A percentile compares a stretch with the other conserved stretches of the same genome.
Conservation (phyloP, 371 early-diverging fungal genomes). For the Mucor racemosus region DNA sequence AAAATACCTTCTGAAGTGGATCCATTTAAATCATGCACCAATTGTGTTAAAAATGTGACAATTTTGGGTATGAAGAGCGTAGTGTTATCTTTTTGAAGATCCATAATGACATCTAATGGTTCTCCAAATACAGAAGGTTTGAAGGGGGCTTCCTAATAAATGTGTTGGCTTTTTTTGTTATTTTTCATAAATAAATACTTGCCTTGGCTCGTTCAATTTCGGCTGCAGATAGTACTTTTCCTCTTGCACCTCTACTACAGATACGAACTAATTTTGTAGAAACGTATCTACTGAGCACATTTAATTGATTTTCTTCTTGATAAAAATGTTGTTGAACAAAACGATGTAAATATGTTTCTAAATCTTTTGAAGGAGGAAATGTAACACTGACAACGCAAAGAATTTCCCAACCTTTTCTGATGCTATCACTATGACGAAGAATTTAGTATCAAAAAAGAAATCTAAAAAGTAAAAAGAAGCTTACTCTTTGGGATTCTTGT, state of each 20-base stretch:
- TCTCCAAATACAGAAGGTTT: slow-evolving; percentile 92
- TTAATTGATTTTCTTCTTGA: slow-evolving; percentile 48
- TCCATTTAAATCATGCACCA: slow-evolving; percentile 80
- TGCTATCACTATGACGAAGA: slow-evolving; percentile 56
- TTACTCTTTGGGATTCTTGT: slow-evolving; percentile 79
- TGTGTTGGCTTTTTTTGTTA: neutral
- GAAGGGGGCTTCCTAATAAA: slow-evolving; percentile 76
- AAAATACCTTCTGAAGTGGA: slow-evolving; percentile 91
- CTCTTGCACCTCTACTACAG: slow-evolving; percentile 82
- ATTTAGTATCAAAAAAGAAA: neutral
- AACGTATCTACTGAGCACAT: slow-evolving; percentile 64
- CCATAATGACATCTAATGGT: slow-evolving; percentile 85
- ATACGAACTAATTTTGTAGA: slow-evolving; percentile 68
- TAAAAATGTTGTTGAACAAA: slow-evolving; percentile 76
- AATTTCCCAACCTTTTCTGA: slow-evolving; percentile 87
- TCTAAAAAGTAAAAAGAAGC: neutral
- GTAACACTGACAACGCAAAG: slow-evolving; percentile 78
- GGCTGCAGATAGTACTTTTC: slow-evolving; percentile 71
- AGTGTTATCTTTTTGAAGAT: slow-evolving; percentile 47
- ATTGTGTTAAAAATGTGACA: slow-evolving; percentile 79
- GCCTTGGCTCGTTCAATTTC: slow-evolving; percentile 87
- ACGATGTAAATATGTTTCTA: slow-evolving; percentile 80
- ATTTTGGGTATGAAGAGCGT: slow-evolving; percentile 71
- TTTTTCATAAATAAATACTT: neutral
- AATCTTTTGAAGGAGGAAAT: slow-evolving; percentile 91